Conservation (phyloP, 108 stramenopile species). For the Discostella pseudostelligera region DNA sequence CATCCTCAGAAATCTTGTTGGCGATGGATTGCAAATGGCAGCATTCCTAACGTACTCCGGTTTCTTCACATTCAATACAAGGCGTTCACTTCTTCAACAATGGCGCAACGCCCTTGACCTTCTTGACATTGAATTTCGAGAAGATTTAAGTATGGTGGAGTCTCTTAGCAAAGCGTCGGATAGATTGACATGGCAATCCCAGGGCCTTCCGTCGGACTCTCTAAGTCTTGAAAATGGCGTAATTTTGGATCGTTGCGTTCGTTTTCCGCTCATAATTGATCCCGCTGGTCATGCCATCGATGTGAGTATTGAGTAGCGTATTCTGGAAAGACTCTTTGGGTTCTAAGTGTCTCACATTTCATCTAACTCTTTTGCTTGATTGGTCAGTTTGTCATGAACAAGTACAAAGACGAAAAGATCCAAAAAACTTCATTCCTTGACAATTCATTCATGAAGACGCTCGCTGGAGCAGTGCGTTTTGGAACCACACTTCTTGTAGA, state of each 20-base stretch:
- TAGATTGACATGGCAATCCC: conserved; percentile 84
- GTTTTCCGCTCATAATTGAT: conserved; percentile 97
- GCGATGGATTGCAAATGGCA: conserved; percentile 90
- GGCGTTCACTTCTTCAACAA: conserved; percentile 61
- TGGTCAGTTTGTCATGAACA: conserved; percentile 80
- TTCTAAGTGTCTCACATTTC: not conserved
- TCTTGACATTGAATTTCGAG: conserved; percentile 86
- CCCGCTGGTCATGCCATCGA: conserved; percentile 94
- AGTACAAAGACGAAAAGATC: conserved; percentile 82
- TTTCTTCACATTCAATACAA: conserved; percentile 86
- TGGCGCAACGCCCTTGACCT: conserved; percentile 81
- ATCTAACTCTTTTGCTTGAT: not conserved
- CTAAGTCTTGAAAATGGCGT: conserved; percentile 96
- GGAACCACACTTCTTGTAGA: conserved; percentile 95
- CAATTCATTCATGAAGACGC: conserved; percentile 96
- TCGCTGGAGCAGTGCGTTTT: conserved; percentile 96
- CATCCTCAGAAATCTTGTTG: conserved; percentile 84
- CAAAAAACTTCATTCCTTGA: conserved; percentile 95
- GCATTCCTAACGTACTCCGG: conserved; percentile 95
- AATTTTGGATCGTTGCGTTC: conserved; percentile 84
- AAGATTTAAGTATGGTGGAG: conserved; percentile 85
- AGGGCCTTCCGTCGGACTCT: conserved; percentile 90
- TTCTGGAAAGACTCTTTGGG: not conserved
- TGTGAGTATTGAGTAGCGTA: conserved; percentile 4
- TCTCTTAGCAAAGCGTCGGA: conserved; percentile 88